Conservation (phyloP, 2,329 filamentous ascomycete species). For the Xylaria sp. region DNA sequence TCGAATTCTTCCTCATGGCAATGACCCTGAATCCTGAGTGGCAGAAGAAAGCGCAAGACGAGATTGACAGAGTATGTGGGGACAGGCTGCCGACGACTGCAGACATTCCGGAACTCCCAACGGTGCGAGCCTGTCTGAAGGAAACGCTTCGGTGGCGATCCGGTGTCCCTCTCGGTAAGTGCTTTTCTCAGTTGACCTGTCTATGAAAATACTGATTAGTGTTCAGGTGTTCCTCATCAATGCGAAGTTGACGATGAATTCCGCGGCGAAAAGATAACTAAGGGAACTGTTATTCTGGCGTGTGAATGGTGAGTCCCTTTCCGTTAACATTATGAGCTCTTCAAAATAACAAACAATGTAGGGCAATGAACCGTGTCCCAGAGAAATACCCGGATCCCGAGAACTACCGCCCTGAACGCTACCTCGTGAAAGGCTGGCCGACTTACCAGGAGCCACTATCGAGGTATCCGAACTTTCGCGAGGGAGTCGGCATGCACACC, state of each 20-base stretch:
- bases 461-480: constrained; percentile 70
- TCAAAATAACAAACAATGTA: constrained; percentile 41
- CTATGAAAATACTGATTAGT: constrained; percentile 12
- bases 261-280: constrained; percentile 58
- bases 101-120: constrained; percentile 62
- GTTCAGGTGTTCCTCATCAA: constrained; percentile 59
- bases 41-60: constrained; percentile 63
- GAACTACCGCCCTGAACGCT: constrained; percentile 69
- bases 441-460: constrained; percentile 73
- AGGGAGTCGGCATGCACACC: constrained; percentile 67
- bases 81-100: constrained; percentile 62
- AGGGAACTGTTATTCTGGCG: constrained; percentile 60
- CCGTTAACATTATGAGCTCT: not conserved
- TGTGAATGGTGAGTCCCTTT: constrained; percentile 58
- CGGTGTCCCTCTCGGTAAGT: constrained; percentile 61
- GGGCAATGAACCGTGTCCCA: constrained; percentile 67
- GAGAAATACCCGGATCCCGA: constrained; percentile 72
- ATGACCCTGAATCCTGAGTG: constrained; percentile 64
- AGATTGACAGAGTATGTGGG: constrained; percentile 66
- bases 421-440: constrained; percentile 69
- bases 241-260: constrained; percentile 59
- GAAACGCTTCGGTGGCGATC: constrained; percentile 69
- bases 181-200: not conserved
- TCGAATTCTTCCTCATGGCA: constrained; percentile 63
- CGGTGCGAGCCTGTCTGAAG: constrained; percentile 65